Conservation (phyloP, 1,139 yeast genomes). For the Saccharomyces hybrid region DNA sequence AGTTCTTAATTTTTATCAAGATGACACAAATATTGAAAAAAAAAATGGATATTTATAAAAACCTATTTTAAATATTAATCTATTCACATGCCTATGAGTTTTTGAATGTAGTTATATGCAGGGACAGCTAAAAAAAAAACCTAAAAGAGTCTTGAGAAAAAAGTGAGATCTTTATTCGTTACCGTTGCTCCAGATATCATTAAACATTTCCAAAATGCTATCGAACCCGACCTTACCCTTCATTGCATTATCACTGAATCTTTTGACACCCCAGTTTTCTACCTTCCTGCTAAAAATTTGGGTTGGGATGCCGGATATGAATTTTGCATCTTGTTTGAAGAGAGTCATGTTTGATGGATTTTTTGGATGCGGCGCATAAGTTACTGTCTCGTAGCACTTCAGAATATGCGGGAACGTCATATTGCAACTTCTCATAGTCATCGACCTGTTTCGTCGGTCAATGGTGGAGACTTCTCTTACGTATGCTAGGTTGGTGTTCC, state of each 20-base stretch:
- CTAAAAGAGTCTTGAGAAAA: neutral
- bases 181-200: neutral
- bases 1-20: neutral
- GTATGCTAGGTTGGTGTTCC: conserved; percentile 65
- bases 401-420: conserved; percentile 72
- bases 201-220: conserved; percentile 39
- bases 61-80: neutral
- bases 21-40: neutral
- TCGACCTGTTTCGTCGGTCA: conserved; percentile 54
- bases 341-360: conserved; percentile 47
- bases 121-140: neutral
- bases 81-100: neutral
- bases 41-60: neutral
- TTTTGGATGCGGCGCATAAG: conserved; percentile 59
- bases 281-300: conserved; percentile 72
- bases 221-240: conserved; percentile 81
- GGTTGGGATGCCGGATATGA: conserved; percentile 36
- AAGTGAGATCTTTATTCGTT: neutral
- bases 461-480: conserved; percentile 88
- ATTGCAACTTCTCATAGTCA: conserved; percentile 80
- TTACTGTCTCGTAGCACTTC: conserved; percentile 78
- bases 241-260: conserved; percentile 79
- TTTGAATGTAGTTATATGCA: neutral
- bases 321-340: conserved; percentile 78
- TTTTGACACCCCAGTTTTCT: conserved; percentile 85